Evolutionary conservation across 495 filamentous ascomycete species (phyloP).

Genomic region (Podospora conica): DNA sequence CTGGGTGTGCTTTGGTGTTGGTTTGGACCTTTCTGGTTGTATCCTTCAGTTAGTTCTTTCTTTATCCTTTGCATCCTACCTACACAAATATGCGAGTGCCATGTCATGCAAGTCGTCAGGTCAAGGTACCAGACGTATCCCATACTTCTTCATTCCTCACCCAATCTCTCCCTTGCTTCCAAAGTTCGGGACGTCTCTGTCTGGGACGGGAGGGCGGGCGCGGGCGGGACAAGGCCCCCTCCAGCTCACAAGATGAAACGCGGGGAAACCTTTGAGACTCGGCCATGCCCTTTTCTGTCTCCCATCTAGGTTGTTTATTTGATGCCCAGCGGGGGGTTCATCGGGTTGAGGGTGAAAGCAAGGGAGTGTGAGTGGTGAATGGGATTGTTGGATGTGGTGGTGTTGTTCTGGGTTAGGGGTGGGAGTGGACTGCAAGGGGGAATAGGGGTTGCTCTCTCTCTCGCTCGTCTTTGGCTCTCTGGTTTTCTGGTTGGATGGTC

Average conservation of each 20-base stretch:
- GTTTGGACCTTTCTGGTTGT: too few species aligned
- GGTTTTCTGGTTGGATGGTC: neutral
- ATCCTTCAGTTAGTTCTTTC: too few species aligned
- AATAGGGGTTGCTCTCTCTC: neutral
- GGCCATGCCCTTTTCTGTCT: neutral
- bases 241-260: slow-evolving; percentile 8
- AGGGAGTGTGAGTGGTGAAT: neutral
- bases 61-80: neutral
- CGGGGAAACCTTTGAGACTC: slow-evolving; percentile 3
- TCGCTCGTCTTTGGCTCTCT: neutral
- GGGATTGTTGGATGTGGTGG: neutral
- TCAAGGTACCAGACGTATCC: too few species aligned
- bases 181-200: neutral
- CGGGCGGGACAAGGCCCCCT: neutral
- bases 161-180: neutral
- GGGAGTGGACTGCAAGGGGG: neutral
- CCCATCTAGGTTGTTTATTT: neutral
- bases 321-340: neutral
- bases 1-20: neutral
- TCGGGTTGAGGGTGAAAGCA: neutral
- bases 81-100: neutral
- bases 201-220: neutral
- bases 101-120: neutral
- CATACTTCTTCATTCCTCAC: neutral
- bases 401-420: neutral